Evolutionary conservation across 345 rosid species (phyloP), one percentile per base, ranked within the genome.

Genomic region (Pistacia integerrima): DNA sequence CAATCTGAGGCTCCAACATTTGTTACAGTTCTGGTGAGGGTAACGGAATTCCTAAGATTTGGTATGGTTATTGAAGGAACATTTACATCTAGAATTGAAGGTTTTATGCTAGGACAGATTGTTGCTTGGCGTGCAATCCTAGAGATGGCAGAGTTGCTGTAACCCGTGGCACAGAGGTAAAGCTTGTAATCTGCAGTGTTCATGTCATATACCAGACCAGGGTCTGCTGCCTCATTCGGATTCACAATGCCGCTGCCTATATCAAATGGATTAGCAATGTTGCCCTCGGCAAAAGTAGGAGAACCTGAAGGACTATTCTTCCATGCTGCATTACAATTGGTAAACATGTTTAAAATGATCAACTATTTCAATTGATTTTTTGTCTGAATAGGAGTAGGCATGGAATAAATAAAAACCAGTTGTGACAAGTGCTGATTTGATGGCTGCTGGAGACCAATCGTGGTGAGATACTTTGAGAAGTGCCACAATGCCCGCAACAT

Each of bases 381-480:
- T 30, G 33, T 30, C 33, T 1, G 33, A 30, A 30, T 30, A 30
- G 33, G 33, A 30, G 33, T 30, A 30, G 33, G 2, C 33, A 30
- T 30, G 33, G 33, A 30, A 30, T 30, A 30, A 30, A 2, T 72
- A 89, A n/a, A n/a, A n/a, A n/a, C 90, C 90, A 8, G 93, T 89
- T 36, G 97, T 90, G 36, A 89, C 82, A 4, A 92, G 82, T 52
- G 94, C 89, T 3, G 97, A 92, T 73, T 84, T 84, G 65, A 90
- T 78, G 12, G 90, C 90, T 8, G 91, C 97, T 12, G 92, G 94
- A 14, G 93, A 90, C 94, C 97, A 92, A 14, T 85, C 81, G 4
- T 88, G 94, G 54, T 76, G 90, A 57, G 82, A 51, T 61, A 82
- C 85, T 76, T 79, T 86, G 22, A 86, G 78, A 56, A 86, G 85